Evolutionary conservation across 2,329 filamentous ascomycete species (phyloP).

Genomic region (Alternaria brassicae): DNA sequence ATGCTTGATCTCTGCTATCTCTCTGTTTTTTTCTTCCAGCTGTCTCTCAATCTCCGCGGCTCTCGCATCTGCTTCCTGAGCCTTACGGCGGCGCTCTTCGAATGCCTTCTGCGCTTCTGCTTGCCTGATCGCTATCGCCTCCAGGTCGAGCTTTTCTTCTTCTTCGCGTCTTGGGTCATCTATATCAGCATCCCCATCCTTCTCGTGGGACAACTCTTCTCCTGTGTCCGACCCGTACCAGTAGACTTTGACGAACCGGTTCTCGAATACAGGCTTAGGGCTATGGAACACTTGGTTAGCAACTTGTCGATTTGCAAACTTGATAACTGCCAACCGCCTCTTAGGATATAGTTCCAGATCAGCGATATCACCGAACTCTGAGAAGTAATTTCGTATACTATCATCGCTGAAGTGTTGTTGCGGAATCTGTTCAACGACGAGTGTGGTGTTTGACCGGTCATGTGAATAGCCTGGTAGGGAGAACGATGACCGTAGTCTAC

Average conservation of each 20-base stretch:
- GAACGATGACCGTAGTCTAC: constrained; percentile 59
- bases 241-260: constrained; percentile 84
- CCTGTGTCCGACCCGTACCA: constrained; percentile 66
- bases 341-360: constrained; percentile 71
- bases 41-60: constrained; percentile 70
- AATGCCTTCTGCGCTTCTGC: constrained; percentile 74
- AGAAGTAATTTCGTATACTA: constrained; percentile 72
- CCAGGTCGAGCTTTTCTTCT: constrained; percentile 68
- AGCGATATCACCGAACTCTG: constrained; percentile 71
- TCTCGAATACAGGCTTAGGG: constrained; percentile 83
- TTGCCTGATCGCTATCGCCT: constrained; percentile 72
- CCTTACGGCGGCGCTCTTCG: constrained; percentile 69
- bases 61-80: constrained; percentile 67
- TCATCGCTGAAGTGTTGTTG: constrained; percentile 72
- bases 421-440: constrained; percentile 81
- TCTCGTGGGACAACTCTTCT: constrained; percentile 14
- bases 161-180: not conserved
- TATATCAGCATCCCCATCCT: constrained; percentile 20
- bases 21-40: constrained; percentile 68
- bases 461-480: constrained; percentile 69
- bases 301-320: constrained; percentile 69
- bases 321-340: constrained; percentile 72
- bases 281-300: constrained; percentile 76
- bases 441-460: constrained; percentile 69
- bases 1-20: constrained; percentile 67